phyloP scores from a whole-genome alignment of 192 early-diverging fungal species.

The Chytriomyces confervae region DNA sequence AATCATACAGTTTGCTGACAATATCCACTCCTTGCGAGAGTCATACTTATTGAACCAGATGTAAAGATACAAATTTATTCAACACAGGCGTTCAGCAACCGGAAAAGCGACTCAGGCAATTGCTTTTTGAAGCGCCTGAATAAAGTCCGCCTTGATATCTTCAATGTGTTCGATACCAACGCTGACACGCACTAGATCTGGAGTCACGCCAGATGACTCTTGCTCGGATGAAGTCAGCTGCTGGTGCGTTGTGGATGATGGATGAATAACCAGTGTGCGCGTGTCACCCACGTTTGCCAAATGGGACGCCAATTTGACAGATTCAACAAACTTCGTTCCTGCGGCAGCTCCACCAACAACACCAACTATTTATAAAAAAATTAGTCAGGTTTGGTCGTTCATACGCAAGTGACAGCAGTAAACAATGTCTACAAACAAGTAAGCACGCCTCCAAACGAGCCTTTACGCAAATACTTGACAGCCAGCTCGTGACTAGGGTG shows the following conservation, averaged over 20 bases:
- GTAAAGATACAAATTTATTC: too few relatives aligned
- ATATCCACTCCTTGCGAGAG: too few relatives aligned
- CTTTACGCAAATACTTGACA: slow-evolving; percentile 79
- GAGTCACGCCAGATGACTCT: slow-evolving; percentile 72
- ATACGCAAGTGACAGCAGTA: neutral
- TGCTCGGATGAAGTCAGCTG: slow-evolving; percentile 87
- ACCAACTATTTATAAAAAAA: slow-evolving; percentile 44
- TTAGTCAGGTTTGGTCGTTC: neutral
- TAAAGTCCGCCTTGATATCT: slow-evolving; percentile 60
- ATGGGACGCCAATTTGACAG: slow-evolving; percentile 82
- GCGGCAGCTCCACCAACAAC: slow-evolving; percentile 58
- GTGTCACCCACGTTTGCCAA: slow-evolving; percentile 96
- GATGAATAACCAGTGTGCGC: slow-evolving; percentile 86
- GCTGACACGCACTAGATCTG: slow-evolving; percentile 81
- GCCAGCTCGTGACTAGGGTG: slow-evolving; percentile 82
- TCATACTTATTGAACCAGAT: too few relatives aligned
- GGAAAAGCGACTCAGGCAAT: neutral
- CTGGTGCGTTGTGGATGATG: slow-evolving; percentile 85
- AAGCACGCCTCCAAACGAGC: slow-evolving; percentile 84
- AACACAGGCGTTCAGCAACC: too few relatives aligned
- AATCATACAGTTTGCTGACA: too few relatives aligned
- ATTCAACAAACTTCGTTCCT: slow-evolving; percentile 74
- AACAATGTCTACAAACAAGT: slow-evolving; percentile 43
- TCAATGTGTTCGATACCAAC: slow-evolving; percentile 83
- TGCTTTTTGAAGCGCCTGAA: slow-evolving; percentile 49